Conservation (phyloP, 768 basidiomycete species). For the Leccinum obscurum region DNA sequence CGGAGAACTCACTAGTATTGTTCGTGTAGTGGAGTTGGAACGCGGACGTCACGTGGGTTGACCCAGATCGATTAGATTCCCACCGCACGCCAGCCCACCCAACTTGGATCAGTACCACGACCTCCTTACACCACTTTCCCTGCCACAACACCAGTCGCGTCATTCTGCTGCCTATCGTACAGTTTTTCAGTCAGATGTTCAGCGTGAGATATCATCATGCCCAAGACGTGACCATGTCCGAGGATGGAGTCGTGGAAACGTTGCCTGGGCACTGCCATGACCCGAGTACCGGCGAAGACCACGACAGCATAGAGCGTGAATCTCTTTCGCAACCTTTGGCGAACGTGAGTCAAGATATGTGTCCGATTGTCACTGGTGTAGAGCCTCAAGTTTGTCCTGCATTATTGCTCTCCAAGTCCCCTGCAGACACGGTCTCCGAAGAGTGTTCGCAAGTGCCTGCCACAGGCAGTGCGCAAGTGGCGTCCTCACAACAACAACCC, state of each 20-base stretch:
- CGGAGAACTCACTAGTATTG: neutral
- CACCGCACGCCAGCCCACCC: constrained; percentile 10
- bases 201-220: constrained; percentile 11
- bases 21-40: neutral
- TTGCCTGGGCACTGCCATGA: constrained; percentile 1
- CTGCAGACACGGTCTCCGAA: constrained; percentile 10
- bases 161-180: neutral
- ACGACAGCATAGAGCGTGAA: constrained; percentile 21
- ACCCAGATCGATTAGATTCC: constrained; percentile 27
- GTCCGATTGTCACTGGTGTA: constrained; percentile 28
- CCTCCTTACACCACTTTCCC: constrained; percentile 11
- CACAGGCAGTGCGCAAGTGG: neutral
- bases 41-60: constrained; percentile 21
- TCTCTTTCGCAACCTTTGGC: constrained; percentile 23
- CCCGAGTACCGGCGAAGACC: constrained; percentile 4
- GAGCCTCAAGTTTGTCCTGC: constrained; percentile 35
- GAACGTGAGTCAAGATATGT: constrained; percentile 39
- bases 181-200: constrained; percentile 14
- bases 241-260: constrained; percentile 3
- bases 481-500: constrained; percentile 41
- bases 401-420: constrained; percentile 25
- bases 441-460: constrained; percentile 22
- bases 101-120: constrained; percentile 31
- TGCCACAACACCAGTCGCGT: neutral
- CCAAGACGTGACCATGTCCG: constrained; percentile 7